Evolutionary conservation across 2,329 filamentous ascomycete genomes (phyloP).

Genomic region (Paracoccidioides brasiliensis): DNA sequence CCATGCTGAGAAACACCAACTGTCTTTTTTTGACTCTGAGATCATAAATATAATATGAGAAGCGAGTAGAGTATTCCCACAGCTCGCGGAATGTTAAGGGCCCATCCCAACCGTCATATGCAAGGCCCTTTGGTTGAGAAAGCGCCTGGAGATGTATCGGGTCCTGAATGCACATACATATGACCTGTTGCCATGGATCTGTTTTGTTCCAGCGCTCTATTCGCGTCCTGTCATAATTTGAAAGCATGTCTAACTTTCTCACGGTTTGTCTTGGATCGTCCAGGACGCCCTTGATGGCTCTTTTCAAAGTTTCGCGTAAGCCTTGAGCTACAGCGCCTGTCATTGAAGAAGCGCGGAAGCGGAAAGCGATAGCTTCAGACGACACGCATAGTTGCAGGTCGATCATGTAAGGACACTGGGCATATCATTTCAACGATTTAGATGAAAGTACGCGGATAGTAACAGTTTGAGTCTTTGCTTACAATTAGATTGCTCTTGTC

Average conservation of each 20-base stretch:
- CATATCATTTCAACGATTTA: background rate
- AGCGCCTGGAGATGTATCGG: background rate
- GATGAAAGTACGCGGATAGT: background rate
- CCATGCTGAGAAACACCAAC: background rate
- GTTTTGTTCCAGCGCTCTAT: background rate
- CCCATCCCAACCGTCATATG: conserved; percentile 1
- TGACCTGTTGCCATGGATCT: background rate
- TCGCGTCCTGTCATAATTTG: background rate
- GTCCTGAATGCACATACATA: background rate
- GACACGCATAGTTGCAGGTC: background rate
- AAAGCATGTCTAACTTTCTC: background rate
- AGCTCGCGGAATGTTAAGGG: conserved; percentile 1
- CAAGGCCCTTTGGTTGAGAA: background rate
- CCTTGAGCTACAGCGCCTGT: background rate
- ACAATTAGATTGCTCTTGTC: background rate
- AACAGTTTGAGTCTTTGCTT: background rate
- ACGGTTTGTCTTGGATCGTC: background rate
- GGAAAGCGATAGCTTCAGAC: background rate
- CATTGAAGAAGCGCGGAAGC: background rate
- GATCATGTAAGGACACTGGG: background rate
- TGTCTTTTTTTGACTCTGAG: background rate
- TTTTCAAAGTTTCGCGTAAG: background rate
- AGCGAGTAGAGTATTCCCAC: background rate
- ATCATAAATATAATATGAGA: background rate
- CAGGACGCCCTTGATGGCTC: background rate